These are phyloP conservation scores for Candida namnaoensis DNA, from an alignment of 805 yeast genomes.

Conservation along the genomic window DNA sequence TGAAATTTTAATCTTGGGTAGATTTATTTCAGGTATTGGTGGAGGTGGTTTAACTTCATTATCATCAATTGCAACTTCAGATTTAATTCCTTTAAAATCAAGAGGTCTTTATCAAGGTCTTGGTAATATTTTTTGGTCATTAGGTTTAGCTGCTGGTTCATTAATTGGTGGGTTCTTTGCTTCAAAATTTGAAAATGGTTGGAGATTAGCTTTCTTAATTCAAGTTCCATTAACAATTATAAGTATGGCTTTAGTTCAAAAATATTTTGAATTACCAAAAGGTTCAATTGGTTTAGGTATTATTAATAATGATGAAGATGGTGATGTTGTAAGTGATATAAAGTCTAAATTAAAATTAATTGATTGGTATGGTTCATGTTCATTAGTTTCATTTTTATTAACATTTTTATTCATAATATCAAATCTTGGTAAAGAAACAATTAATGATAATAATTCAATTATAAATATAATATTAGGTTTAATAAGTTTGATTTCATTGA, in stretches of 20 bases:
- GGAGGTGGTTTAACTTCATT: slow-evolving; percentile 81
- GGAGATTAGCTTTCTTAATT: slow-evolving; percentile 39
- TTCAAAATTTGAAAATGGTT: slow-evolving; percentile 27
- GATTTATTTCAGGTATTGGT: slow-evolving; percentile 78
- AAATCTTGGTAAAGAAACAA: slow-evolving; percentile 32
- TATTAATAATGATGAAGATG: slow-evolving; percentile 22
- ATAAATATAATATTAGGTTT: too few relatives aligned
- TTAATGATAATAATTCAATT: too few relatives aligned
- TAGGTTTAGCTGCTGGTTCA: slow-evolving; percentile 74
- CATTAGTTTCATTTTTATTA: slow-evolving; percentile 35
- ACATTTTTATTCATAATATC: slow-evolving; percentile 42
- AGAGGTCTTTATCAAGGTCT: slow-evolving; percentile 82
- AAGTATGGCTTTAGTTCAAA: slow-evolving; percentile 32
- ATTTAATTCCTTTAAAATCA: slow-evolving; percentile 65
- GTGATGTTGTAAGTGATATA: slow-evolving; percentile 2
- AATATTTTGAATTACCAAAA: slow-evolving; percentile 29
- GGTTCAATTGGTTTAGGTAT: slow-evolving; percentile 49
- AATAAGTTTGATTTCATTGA: slow-evolving; percentile 26
- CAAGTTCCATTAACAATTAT: slow-evolving; percentile 44
- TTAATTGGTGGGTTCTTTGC: slow-evolving; percentile 46
- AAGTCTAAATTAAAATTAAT: slow-evolving; percentile 37
- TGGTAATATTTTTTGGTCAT: slow-evolving; percentile 66
- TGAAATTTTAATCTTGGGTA: slow-evolving; percentile 37
- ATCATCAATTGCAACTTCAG: slow-evolving; percentile 69
- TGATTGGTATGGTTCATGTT: slow-evolving; percentile 44